Conservation (phyloP, 352 stramenopile species). For the Pythium brassicae region DNA sequence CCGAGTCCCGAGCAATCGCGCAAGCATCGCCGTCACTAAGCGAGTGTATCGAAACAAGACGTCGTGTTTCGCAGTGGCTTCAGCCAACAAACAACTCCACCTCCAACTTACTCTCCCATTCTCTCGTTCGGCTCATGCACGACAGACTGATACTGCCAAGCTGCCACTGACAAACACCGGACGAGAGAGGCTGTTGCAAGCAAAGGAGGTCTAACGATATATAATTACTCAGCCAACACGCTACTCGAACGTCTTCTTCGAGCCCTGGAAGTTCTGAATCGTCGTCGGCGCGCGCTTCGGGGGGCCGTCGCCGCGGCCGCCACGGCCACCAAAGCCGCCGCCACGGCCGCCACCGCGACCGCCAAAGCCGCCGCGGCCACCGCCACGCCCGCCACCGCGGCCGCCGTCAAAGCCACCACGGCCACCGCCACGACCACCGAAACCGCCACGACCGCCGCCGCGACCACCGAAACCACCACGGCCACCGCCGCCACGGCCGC, state of each 20-base stretch:
- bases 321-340: conserved; percentile 46
- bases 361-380: conserved; percentile 24
- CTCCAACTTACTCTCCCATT: too few relatives aligned
- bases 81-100: too few relatives aligned
- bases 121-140: too few relatives aligned
- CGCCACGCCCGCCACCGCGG: conserved; percentile 22
- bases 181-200: background rate
- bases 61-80: too few relatives aligned
- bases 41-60: too few relatives aligned
- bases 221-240: conserved; percentile 11
- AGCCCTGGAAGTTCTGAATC: conserved; percentile 94
- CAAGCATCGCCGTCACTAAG: conserved; percentile 7
- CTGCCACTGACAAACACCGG: too few relatives aligned
- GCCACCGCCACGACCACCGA: conserved; percentile 55
- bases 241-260: conserved; percentile 97
- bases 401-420: conserved; percentile 38
- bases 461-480: conserved; percentile 58
- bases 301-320: conserved; percentile 60
- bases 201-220: conserved; percentile 16
- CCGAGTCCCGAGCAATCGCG: conserved; percentile 5
- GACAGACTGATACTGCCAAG: too few relatives aligned
- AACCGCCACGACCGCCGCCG: conserved; percentile 37
- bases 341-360: conserved; percentile 37
- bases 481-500: conserved; percentile 48
- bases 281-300: conserved; percentile 82